These are phyloP conservation scores for Kokia cookei DNA, from an alignment of 441 rosid species.

Conservation along the genomic window DNA sequence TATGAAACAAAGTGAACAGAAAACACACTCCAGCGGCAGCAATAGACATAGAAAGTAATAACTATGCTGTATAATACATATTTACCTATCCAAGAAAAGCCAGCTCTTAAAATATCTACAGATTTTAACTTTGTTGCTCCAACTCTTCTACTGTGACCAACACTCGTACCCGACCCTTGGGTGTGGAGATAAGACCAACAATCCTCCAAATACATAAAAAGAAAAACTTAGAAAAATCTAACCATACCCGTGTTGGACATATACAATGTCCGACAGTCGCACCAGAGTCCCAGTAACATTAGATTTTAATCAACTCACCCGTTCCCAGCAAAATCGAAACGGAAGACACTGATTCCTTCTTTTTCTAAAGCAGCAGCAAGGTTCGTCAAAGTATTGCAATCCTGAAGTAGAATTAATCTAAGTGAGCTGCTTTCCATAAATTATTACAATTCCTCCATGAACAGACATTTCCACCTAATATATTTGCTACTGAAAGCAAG, in stretches of 20 bases:
- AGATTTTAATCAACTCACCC: slow-evolving; percentile 36
- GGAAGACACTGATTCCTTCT: slow-evolving; percentile 73
- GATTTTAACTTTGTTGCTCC: not conserved
- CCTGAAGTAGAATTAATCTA: slow-evolving; percentile 27
- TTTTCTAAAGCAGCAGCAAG: slow-evolving; percentile 62
- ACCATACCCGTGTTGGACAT: too few species aligned
- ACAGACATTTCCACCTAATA: not conserved
- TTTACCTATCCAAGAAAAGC: not conserved
- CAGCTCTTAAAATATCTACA: not conserved
- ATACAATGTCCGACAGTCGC: not conserved
- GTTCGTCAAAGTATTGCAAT: slow-evolving; percentile 36
- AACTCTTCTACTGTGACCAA: slow-evolving; percentile 27
- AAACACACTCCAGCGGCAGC: not conserved
- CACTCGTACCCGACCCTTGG: not conserved
- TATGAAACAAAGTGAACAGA: not conserved
- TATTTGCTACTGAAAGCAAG: not conserved
- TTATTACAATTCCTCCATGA: not conserved
- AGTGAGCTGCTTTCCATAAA: not conserved
- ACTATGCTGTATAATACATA: not conserved
- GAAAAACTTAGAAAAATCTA: too few species aligned
- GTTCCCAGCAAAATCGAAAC: slow-evolving; percentile 84
- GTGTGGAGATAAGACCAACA: not conserved
- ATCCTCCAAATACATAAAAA: too few species aligned
- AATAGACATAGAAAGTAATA: not conserved
- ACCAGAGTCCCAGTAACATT: not conserved